Evolutionary conservation across 495 filamentous ascomycete species (phyloP).

Genomic region (Penicillium subrubescens): DNA sequence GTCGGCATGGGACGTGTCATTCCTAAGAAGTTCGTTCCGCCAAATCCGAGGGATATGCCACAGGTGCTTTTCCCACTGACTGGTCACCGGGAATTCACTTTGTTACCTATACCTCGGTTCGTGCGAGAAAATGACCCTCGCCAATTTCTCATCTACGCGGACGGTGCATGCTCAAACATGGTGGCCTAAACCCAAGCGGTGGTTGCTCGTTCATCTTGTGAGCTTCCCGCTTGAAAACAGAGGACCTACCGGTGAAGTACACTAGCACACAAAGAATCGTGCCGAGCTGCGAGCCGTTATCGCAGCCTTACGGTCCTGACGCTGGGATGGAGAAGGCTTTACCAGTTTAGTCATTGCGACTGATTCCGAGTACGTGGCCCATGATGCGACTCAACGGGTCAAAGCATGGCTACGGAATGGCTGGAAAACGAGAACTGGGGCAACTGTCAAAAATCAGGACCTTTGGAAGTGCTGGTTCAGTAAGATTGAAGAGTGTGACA

Average conservation of each 20-base stretch:
- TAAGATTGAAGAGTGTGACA: not conserved
- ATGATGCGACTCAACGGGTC: not conserved
- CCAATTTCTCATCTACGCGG: too few relatives aligned
- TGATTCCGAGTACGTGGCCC: not conserved
- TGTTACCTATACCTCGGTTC: too few relatives aligned
- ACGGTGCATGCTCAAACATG: too few relatives aligned
- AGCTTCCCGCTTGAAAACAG: not conserved
- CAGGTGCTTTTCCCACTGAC: too few relatives aligned
- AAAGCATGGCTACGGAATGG: not conserved
- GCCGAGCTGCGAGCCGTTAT: not conserved
- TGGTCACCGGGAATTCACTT: too few relatives aligned
- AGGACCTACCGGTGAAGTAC: not conserved
- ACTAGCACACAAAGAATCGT: not conserved
- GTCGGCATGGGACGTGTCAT: too few relatives aligned
- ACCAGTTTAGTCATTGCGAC: not conserved
- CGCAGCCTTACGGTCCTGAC: not conserved
- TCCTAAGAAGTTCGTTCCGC: too few relatives aligned
- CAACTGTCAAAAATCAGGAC: not conserved
- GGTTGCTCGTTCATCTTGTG: not conserved
- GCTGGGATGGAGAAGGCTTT: not conserved
- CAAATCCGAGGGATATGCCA: too few relatives aligned
- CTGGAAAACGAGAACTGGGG: not conserved
- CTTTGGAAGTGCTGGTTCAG: not conserved
- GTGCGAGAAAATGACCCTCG: too few relatives aligned
- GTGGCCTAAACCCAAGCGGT: too few relatives aligned